phyloP scores from a whole-genome alignment of 805 yeast genomes.

The Saturnispora diversa region DNA sequence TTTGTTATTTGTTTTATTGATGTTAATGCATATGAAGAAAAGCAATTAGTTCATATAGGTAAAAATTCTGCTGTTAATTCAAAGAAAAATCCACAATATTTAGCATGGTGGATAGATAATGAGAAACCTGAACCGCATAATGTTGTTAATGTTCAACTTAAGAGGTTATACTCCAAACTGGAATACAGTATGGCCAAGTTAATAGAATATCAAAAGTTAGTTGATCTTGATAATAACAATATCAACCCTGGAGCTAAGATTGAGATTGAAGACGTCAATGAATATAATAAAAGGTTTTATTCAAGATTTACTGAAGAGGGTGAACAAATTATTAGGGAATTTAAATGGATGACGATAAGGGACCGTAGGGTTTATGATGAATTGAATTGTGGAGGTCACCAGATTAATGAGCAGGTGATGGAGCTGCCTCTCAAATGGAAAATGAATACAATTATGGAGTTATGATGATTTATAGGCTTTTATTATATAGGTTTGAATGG shows the following conservation, averaged over 20 bases:
- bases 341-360: constrained; percentile 25
- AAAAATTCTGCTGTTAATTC: neutral
- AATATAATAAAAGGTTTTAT: constrained; percentile 26
- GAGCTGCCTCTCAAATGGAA: constrained; percentile 26
- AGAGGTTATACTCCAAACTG: constrained; percentile 40
- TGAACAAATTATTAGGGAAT: constrained; percentile 23
- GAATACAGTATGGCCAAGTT: constrained; percentile 20
- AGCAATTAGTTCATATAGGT: neutral
- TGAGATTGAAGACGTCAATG: too few relatives aligned
- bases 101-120: constrained; percentile 30
- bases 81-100: constrained; percentile 15
- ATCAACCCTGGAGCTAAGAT: too few relatives aligned
- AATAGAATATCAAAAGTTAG: neutral
- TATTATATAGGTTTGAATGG: too few relatives aligned
- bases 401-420: neutral
- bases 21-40: constrained; percentile 25
- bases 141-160: constrained; percentile 40
- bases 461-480: too few relatives aligned
- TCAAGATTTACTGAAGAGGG: constrained; percentile 20
- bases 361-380: constrained; percentile 24
- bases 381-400: neutral
- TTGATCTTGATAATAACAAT: too few relatives aligned
- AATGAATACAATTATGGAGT: constrained; percentile 17
- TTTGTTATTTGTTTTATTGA: constrained; percentile 34
- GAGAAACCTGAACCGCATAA: constrained; percentile 26